Base-by-base conservation (phyloP, 805 yeast genomes). In the Tetrapisispora pingtungensis region DNA sequence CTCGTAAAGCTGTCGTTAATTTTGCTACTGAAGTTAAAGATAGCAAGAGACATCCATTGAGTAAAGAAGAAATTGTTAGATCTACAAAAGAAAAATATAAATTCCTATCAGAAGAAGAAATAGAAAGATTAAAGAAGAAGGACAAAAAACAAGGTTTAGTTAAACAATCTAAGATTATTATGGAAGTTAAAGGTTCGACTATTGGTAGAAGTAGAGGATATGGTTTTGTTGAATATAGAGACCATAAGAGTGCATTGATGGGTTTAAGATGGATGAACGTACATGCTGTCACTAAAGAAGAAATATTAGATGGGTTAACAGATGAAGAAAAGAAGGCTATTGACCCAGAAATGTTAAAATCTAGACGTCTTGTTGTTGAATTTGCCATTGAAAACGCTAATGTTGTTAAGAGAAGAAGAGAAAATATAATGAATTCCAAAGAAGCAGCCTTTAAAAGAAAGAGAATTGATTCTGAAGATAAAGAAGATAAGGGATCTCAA, bases 231-330 rank as follows among this genome's bases (percentile, higher is more conserved):
- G 97, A 93, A 66, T 88, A 74, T 64, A 80, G 88, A 65, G 95
- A 89, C 64, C 98, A 93, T 64, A 84, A 83, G 64, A 63, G 81
- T 50, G 97, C 98, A 1, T 73, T 93, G 52, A 89, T 88, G 97
- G 97, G 95, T 2, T 75, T 93, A 45, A 79, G 98, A 71, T 93
- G 96, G 96, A 73, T 93, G 62, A 93, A 93, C 63, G 96, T 95
- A 7, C 96, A 90, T 60, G 81, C 77, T 57, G 95, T 93, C 7
- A 68, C 85, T 0, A 64, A 64, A 30, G 77, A 73, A 10, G 97
- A 89, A 63, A 74, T 87, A 34, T 47, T 73, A 18, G 84, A 74
- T 50, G 89, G 90, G n/a, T 61, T 83, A 46, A 67, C 70, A 28
- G 87, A 79, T 3, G 87, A 83, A 40, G 89, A 84, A 56, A 68